A percentile compares a stretch with the other conserved stretches of the same genome.
Evolutionary conservation across 2,329 filamentous ascomycete species (phyloP).

Genomic region (Stachybotrys chartarum): DNA sequence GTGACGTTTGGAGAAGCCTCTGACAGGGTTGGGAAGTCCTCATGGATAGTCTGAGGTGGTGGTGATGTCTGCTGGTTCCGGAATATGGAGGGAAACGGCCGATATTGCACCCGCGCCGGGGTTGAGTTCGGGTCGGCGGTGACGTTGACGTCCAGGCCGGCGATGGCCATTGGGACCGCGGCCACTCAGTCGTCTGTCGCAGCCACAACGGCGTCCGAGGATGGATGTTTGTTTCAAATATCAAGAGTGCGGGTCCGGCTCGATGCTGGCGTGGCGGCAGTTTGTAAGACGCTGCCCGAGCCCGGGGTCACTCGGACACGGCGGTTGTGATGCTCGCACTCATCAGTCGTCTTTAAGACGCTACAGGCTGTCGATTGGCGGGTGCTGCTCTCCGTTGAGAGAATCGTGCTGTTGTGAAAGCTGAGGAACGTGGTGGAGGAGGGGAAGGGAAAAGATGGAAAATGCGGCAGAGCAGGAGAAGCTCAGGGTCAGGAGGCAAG

Average conservation of each 20-base stretch:
- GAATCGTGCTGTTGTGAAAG: not conserved
- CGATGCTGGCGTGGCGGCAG: not conserved
- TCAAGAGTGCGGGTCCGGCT: not conserved
- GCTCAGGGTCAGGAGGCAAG: not conserved
- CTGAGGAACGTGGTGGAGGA: not conserved
- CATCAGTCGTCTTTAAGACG: not conserved
- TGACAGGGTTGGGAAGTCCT: not conserved
- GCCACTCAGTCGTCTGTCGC: not conserved
- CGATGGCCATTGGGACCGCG: not conserved
- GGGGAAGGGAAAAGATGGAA: not conserved
- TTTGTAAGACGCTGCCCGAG: not conserved
- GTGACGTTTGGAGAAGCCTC: not conserved
- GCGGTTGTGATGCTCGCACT: not conserved
- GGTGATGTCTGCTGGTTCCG: not conserved
- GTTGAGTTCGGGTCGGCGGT: not conserved
- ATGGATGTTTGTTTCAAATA: not conserved
- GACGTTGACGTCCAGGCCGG: not conserved
- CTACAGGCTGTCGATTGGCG: not conserved
- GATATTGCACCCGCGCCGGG: not conserved
- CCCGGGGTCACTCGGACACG: not conserved
- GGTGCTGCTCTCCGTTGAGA: too few relatives aligned
- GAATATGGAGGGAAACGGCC: not conserved
- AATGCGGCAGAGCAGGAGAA: not conserved
- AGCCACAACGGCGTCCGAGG: not conserved
- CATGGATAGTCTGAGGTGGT: not conserved